Base-by-base conservation (phyloP, 208 protist genomes). In the Trypanosoma avium region DNA sequence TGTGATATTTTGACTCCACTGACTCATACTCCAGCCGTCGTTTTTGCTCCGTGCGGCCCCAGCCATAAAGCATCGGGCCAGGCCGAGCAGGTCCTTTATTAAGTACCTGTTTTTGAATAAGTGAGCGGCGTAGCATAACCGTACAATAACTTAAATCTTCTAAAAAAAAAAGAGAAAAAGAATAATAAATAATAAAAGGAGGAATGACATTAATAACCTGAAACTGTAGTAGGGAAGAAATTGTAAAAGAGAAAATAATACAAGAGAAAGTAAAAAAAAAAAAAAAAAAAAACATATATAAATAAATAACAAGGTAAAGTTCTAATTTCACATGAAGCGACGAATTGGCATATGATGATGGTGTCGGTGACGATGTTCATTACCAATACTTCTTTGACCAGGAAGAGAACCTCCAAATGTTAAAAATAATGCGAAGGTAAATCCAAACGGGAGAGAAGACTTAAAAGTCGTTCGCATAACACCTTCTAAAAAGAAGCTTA, bases 1-100 rank as follows among this genome's bases (percentile, higher is more conserved):
- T 93, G 79, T 91, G 84, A 72, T 96, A 96, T 66, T 86, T 88
- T 49, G 84, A 91, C 75, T 96, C 86, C 24, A 85, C 83, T 17
- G 90, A 74, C 77, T 96, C 90, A 73, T 96, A 96, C 80, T 96
- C 86, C 3, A 96, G 84, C 50, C 90, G 90, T 47, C 90, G 81
- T 79, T 96, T 96, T 75, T 96, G 90, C 77, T 81, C 82, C 17
- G 90, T 92, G 55, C 90, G 86, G 5, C 90, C 90, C 90, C 90
- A 96, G 47, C 90, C 90, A 71, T 93, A 88, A 54, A 96, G 82
- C 75, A 81, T 93, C 9, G 90, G 90, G 15, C 90, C 90, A 36
- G 90, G 90, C 62, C 84, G 78, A 46, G 86, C 86, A 21, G 90
- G 86, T 12, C 79, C 90, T 63, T 92, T 90, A 71, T 87, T 92